Evolutionary conservation across 805 yeast genomes (phyloP).

Genomic region (Metahyphopichia silvanorum): DNA sequence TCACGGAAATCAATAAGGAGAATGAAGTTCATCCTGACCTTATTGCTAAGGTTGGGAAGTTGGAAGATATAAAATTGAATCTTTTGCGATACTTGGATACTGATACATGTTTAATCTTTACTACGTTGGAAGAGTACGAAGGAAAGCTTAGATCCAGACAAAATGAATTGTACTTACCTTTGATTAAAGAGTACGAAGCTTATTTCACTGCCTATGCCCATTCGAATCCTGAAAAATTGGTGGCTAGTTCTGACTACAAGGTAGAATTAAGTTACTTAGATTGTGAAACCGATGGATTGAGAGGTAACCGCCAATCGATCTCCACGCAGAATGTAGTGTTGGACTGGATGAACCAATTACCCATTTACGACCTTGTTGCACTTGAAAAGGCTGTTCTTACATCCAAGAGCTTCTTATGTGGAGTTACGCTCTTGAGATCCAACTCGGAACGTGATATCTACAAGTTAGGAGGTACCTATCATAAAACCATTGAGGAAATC

Average conservation of each 20-base stretch:
- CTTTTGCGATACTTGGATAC: conserved; percentile 87
- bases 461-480: conserved; percentile 29
- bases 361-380: conserved; percentile 78
- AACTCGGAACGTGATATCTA: conserved; percentile 26
- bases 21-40: conserved; percentile 37
- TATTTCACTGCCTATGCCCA: conserved; percentile 45
- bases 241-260: conserved; percentile 15
- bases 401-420: conserved; percentile 84
- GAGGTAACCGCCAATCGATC: conserved; percentile 72
- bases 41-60: conserved; percentile 59
- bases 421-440: conserved; percentile 61
- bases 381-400: conserved; percentile 86
- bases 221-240: conserved; percentile 17
- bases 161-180: conserved; percentile 70
- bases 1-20: conserved; percentile 29
- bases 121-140: conserved; percentile 77
- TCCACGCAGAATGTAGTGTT: conserved; percentile 60
- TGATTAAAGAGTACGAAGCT: conserved; percentile 63
- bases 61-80: conserved; percentile 53
- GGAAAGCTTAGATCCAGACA: conserved; percentile 81
- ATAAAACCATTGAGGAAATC: conserved; percentile 60
- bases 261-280: conserved; percentile 61
- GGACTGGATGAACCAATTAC: conserved; percentile 60
- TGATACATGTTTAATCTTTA: conserved; percentile 84
- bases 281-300: conserved; percentile 74